These are phyloP conservation scores for Hemisphaericaspora nanyangensis DNA, from an alignment of 805 yeast genomes.

Conservation along the genomic window DNA sequence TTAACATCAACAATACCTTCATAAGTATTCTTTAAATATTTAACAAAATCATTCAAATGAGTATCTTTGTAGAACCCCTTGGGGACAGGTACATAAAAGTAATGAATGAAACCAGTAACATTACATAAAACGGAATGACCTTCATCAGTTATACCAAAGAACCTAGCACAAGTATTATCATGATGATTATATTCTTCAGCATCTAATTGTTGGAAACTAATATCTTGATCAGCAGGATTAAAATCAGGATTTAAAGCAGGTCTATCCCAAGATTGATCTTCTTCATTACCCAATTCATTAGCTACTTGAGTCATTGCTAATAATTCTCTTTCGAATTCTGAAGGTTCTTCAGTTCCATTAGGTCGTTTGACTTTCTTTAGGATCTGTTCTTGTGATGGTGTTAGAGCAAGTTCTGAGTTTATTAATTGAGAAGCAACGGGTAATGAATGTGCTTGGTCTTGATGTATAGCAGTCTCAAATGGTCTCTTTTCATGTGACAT, in stretches of 20 bases:
- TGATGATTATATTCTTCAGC: conserved; percentile 76
- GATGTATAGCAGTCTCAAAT: conserved; percentile 8
- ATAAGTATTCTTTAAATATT: conserved; percentile 45
- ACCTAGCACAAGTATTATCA: conserved; percentile 64
- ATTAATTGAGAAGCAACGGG: conserved; percentile 26
- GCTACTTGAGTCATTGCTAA: conserved; percentile 31
- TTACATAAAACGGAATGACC: conserved; percentile 90
- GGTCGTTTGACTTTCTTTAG: conserved; percentile 34
- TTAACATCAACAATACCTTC: conserved; percentile 65
- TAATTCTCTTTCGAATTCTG: conserved; percentile 40
- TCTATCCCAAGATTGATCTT: conserved; percentile 46
- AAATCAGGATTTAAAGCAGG: conserved; percentile 53
- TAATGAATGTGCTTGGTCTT: conserved; percentile 28
- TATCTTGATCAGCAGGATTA: conserved; percentile 46
- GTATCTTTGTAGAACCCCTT: conserved; percentile 61
- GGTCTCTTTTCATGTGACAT: conserved; percentile 11
- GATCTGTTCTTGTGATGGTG: conserved; percentile 27
- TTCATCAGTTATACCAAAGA: conserved; percentile 86
- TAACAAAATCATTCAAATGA: conserved; percentile 42
- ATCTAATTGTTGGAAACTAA: conserved; percentile 86
- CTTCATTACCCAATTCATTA: conserved; percentile 23
- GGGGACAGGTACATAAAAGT: conserved; percentile 90
- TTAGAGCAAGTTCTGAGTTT: conserved; percentile 20
- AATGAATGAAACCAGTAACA: conserved; percentile 84
- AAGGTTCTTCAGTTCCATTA: conserved; percentile 31